A percentile compares a stretch with the other conserved stretches of the same genome.
phyloP scores from a whole-genome alignment of 2,329 filamentous ascomycete species.

The Sporothrix phasma region DNA sequence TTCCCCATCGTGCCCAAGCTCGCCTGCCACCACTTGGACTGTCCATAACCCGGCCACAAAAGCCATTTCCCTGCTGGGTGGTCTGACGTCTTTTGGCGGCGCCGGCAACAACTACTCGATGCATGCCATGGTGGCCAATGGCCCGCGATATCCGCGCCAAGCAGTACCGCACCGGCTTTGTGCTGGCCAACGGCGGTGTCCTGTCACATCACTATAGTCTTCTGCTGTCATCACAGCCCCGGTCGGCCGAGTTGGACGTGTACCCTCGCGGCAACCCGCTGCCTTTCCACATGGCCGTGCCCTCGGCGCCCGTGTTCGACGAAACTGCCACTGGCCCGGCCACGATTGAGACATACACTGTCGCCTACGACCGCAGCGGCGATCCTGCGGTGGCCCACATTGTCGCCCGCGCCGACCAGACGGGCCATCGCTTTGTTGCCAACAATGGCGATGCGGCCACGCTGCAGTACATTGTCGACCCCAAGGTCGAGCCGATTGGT shows the following conservation, averaged over 20 bases:
- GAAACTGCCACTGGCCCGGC: conserved; percentile 5
- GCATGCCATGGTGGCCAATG: conserved; percentile 14
- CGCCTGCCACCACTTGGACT: conserved; percentile 13
- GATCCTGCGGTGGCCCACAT: background rate
- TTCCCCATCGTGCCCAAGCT: conserved; percentile 16
- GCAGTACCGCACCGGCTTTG: conserved; percentile 4
- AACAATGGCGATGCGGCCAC: conserved; percentile 9
- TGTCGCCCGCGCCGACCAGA: background rate
- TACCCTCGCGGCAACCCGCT: conserved; percentile 12
- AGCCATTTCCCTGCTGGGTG: conserved; percentile 12
- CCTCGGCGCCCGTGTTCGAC: background rate
- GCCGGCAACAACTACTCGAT: conserved; percentile 17
- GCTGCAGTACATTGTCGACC: conserved; percentile 5
- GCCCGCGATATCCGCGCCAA: conserved; percentile 4
- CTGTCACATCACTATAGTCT: conserved; percentile 14
- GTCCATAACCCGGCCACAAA: background rate
- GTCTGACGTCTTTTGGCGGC: conserved; percentile 16
- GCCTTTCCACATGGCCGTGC: background rate
- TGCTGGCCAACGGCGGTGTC: conserved; percentile 13
- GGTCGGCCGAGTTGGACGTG: background rate
- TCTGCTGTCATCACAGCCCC: background rate
- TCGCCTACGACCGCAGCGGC: conserved; percentile 4
- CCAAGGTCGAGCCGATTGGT: conserved; percentile 4
- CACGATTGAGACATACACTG: conserved; percentile 10
- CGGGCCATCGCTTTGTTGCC: conserved; percentile 3